Percentiles rank a stretch among this genome's conserved stretches.
These are phyloP conservation scores for Pseudogymnoascus sp. DNA, from an alignment of 2,329 filamentous ascomycete genomes.

Conservation along the genomic window DNA sequence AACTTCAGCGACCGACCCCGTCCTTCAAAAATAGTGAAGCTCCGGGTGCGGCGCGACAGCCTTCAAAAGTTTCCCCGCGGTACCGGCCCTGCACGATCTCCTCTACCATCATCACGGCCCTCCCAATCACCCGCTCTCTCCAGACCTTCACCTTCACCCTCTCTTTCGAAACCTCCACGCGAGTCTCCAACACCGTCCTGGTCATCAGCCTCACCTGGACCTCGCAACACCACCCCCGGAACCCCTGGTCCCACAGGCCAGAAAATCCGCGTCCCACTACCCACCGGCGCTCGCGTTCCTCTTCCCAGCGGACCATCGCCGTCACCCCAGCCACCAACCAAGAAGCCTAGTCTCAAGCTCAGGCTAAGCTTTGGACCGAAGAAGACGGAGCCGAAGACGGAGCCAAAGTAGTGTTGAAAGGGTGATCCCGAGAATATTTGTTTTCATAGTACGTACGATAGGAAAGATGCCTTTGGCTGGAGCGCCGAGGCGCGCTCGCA, in stretches of 20 bases:
- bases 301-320: conserved; percentile 8
- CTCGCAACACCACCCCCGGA: conserved; percentile 6
- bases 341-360: conserved; percentile 9
- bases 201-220: neutral
- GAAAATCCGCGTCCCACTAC: conserved; percentile 1
- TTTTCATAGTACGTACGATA: conserved; percentile 3
- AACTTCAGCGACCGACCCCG: conserved; percentile 9
- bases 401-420: neutral
- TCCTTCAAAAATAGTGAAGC: conserved; percentile 11
- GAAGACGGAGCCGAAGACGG: neutral
- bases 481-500: neutral
- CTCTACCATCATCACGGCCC: conserved; percentile 3
- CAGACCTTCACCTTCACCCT: conserved; percentile 3
- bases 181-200: neutral
- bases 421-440: neutral
- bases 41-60: neutral
- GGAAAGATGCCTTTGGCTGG: neutral
- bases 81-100: neutral
- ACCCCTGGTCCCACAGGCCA: neutral
- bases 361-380: neutral
- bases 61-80: neutral
- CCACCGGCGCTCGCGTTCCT: conserved; percentile 1
- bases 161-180: neutral
- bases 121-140: neutral
- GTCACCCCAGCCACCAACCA: neutral